A percentile compares a stretch with the other conserved stretches of the same genome.
Evolutionary conservation across 495 filamentous ascomycete species (phyloP).

Genomic region (Cenococcum geophilum): DNA sequence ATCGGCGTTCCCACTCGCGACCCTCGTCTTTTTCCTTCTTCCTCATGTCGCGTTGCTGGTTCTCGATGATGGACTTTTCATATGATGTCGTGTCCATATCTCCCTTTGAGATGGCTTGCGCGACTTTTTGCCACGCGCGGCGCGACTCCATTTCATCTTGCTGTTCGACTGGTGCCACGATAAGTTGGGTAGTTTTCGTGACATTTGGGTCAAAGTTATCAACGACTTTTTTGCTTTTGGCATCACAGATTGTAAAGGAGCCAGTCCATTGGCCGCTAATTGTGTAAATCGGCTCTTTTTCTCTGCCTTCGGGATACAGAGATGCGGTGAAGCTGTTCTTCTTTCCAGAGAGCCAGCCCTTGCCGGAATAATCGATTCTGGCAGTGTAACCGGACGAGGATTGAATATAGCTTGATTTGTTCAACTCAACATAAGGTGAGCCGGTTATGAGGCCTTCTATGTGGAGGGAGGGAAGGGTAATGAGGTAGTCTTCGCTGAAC

Average conservation of each 20-base stretch:
- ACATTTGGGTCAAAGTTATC: conserved; percentile 63
- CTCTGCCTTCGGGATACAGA: conserved; percentile 68
- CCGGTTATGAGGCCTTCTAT: conserved; percentile 92
- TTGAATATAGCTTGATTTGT: conserved; percentile 71
- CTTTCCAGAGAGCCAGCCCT: conserved; percentile 91
- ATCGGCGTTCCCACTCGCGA: conserved; percentile 74
- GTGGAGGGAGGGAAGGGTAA: conserved; percentile 87
- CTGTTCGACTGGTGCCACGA: conserved; percentile 64
- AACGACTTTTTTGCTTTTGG: conserved; percentile 61
- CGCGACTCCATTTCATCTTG: conserved; percentile 87
- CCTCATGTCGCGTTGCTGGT: conserved; percentile 77
- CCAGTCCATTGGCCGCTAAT: conserved; percentile 90
- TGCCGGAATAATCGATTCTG: conserved; percentile 86
- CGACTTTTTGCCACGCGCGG: conserved; percentile 82
- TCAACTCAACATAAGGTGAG: conserved; percentile 84
- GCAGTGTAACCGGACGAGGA: conserved; percentile 84
- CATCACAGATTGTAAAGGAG: conserved; percentile 69
- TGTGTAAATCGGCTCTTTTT: conserved; percentile 78
- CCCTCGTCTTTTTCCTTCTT: conserved; percentile 72
- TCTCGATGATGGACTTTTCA: conserved; percentile 88
- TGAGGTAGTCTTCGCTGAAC: conserved; percentile 71
- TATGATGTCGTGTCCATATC: conserved; percentile 74
- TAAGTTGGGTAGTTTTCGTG: conserved; percentile 59
- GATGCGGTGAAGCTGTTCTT: conserved; percentile 84
- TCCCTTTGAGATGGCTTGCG: conserved; percentile 65